Percentiles rank a stretch among this genome's conserved stretches.
Evolutionary conservation across 768 basidiomycete species (phyloP).

Genomic region (Phylloporus arenicola): DNA sequence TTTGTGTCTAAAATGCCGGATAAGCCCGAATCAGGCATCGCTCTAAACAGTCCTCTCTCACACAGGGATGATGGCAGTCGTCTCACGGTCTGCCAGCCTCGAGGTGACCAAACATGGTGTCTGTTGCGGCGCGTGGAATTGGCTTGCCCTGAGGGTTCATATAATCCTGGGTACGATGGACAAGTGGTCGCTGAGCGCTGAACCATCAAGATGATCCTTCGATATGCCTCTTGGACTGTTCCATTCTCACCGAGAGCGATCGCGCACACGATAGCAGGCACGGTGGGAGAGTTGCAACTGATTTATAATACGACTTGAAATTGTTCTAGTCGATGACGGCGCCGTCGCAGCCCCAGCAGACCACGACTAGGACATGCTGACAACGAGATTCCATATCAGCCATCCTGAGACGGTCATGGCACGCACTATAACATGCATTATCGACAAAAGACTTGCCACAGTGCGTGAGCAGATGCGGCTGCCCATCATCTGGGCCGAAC

Average conservation of each 20-base stretch:
- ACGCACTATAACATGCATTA: slow-evolving; percentile 16
- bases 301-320: no score
- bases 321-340: slow-evolving; percentile 12
- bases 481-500: slow-evolving; percentile 21
- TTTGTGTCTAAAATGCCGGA: slow-evolving; percentile 15
- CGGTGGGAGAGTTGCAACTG: slow-evolving; percentile 44
- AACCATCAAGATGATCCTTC: neutral
- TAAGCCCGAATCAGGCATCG: slow-evolving; percentile 18
- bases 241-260: slow-evolving; percentile 70
- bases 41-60: no score
- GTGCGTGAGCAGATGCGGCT: slow-evolving; percentile 23
- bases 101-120: no score
- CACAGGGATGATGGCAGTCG: no score
- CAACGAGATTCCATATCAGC: neutral
- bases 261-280: slow-evolving; percentile 72
- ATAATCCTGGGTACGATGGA: neutral
- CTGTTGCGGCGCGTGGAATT: slow-evolving; percentile 98
- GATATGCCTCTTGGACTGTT: no score
- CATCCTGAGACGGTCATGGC: neutral
- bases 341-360: slow-evolving; percentile 29
- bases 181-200: no score
- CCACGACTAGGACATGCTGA: slow-evolving; percentile 24
- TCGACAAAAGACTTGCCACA: slow-evolving; percentile 18
- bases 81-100: no score
- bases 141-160: slow-evolving; percentile 76